phyloP scores from a whole-genome alignment of 352 stramenopile genomes.

The Globisporangium paddicum region DNA sequence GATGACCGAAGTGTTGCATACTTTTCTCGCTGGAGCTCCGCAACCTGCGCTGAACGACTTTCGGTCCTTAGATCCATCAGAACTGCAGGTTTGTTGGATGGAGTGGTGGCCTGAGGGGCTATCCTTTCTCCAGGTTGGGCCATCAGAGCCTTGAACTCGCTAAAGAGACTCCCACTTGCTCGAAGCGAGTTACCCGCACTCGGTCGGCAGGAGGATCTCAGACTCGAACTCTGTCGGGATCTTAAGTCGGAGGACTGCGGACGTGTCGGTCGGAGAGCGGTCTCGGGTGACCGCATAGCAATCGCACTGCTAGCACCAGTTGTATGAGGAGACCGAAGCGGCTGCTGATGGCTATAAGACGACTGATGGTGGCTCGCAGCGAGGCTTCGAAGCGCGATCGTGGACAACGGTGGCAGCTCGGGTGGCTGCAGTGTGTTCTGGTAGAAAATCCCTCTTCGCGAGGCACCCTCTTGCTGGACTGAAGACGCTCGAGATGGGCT shows the following conservation, averaged over 20 bases:
- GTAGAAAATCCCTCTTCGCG: conserved; percentile 23
- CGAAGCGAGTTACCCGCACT: neutral
- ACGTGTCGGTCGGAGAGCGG: neutral
- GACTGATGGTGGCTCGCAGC: conserved; percentile 1
- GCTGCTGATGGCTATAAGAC: conserved; percentile 2
- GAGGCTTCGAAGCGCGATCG: conserved; percentile 8
- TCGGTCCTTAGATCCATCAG: no score
- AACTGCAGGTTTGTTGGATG: no score
- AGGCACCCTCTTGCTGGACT: conserved; percentile 1
- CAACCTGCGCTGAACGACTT: neutral
- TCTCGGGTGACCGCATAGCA: neutral
- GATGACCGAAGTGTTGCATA: neutral
- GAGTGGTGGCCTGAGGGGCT: no score
- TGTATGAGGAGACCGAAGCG: neutral
- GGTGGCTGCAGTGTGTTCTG: conserved; percentile 23
- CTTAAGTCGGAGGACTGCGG: neutral
- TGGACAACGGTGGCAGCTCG: conserved; percentile 17
- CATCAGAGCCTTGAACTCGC: neutral
- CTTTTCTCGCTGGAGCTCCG: neutral
- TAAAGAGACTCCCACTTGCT: neutral
- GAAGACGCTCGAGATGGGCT: neutral
- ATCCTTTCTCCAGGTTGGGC: neutral
- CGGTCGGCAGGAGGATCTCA: neutral
- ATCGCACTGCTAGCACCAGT: neutral
- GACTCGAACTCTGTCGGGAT: neutral